phyloP scores from a whole-genome alignment of 2,329 filamentous ascomycete genomes.

The Fusarium abutilonis region DNA sequence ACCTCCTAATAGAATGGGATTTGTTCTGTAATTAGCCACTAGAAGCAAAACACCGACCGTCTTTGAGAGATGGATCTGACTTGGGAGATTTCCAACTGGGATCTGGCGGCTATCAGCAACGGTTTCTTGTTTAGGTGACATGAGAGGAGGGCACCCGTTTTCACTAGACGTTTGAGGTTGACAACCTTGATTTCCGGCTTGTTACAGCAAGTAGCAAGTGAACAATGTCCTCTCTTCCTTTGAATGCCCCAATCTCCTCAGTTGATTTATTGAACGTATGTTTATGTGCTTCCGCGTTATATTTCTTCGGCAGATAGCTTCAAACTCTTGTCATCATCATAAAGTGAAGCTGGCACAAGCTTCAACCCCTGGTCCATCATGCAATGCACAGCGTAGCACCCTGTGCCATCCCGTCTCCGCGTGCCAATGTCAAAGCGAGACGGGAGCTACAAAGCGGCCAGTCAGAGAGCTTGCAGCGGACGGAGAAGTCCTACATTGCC shows the following conservation, averaged over 20 bases:
- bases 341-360: constrained; percentile 40
- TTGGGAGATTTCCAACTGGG: constrained; percentile 27
- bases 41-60: background rate
- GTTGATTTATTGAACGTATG: background rate
- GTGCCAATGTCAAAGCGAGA: constrained; percentile 17
- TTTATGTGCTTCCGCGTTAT: constrained; percentile 14
- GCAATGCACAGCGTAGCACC: constrained; percentile 37
- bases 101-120: constrained; percentile 28
- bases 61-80: constrained; percentile 19
- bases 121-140: constrained; percentile 12
- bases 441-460: constrained; percentile 17
- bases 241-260: background rate
- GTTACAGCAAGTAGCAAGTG: background rate
- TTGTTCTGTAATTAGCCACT: constrained; percentile 1
- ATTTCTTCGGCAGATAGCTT: constrained; percentile 3
- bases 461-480: constrained; percentile 15
- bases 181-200: constrained; percentile 21
- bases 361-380: constrained; percentile 38
- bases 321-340: constrained; percentile 1
- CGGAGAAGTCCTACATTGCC: constrained; percentile 36
- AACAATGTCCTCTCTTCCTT: constrained; percentile 6
- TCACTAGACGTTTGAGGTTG: constrained; percentile 41
- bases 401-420: constrained; percentile 36
- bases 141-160: constrained; percentile 20
- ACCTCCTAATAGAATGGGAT: constrained; percentile 10